phyloP scores from a whole-genome alignment of 2,329 filamentous ascomycete genomes.

The Arthrobotrys musiformis region DNA sequence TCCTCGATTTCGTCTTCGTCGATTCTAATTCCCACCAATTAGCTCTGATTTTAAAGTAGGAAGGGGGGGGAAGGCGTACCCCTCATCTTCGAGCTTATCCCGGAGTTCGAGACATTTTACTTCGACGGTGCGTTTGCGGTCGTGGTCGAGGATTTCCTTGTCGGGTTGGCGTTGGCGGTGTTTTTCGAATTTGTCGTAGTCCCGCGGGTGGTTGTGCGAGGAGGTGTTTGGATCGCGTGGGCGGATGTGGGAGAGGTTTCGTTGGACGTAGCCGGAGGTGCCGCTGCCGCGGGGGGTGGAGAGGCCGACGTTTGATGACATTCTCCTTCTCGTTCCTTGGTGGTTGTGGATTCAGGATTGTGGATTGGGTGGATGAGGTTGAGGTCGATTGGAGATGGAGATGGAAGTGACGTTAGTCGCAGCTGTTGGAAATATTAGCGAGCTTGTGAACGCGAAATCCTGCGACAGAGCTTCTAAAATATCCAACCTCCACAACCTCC shows the following conservation, averaged over 20 bases:
- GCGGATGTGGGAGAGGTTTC: slow-evolving; percentile 87
- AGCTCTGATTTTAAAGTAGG: background rate
- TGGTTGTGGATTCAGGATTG: background rate
- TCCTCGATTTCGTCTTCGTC: slow-evolving; percentile 92
- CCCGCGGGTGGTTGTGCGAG: slow-evolving; percentile 72
- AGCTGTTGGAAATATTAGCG: too few species aligned
- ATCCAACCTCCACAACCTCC: background rate
- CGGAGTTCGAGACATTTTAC: slow-evolving; percentile 91
- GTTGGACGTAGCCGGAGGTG: slow-evolving; percentile 96
- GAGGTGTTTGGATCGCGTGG: slow-evolving; percentile 75
- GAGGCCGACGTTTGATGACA: slow-evolving; percentile 98
- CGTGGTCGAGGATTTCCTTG: slow-evolving; percentile 91
- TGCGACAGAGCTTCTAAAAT: too few species aligned
- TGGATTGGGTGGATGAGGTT: background rate
- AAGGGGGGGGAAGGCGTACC: slow-evolving; percentile 66
- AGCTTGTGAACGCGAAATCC: too few species aligned
- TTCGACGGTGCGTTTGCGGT: slow-evolving; percentile 88
- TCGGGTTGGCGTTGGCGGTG: slow-evolving; percentile 87
- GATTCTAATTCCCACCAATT: slow-evolving; percentile 66
- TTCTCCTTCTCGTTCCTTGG: slow-evolving; percentile 62
- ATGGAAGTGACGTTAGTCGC: background rate
- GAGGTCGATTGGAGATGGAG: background rate
- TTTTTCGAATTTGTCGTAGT: slow-evolving; percentile 72
- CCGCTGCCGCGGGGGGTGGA: slow-evolving; percentile 92
- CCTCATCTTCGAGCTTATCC: slow-evolving; percentile 91